Evolutionary conservation across 2,329 filamentous ascomycete species (phyloP), one percentile per base, ranked within the genome.

Genomic region (Pseudogymnoascus sp.): DNA sequence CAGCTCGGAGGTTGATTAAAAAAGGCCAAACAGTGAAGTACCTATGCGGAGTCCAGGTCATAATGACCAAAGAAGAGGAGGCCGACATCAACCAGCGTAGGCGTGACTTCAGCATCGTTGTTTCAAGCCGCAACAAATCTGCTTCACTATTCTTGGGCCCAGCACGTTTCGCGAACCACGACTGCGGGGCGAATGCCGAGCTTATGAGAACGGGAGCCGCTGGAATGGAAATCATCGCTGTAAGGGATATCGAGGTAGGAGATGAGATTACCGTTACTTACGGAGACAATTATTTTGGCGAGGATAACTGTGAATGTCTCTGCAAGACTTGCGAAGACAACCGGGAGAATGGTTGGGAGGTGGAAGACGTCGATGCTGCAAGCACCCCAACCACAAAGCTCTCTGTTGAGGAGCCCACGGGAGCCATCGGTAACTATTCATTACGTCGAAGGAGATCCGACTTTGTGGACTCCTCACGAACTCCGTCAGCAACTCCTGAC

Each of bases 211-310:
- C 86, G 37, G 91, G 92, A 52, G 85, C 88, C 63, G 87, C 92
- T 63, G 91, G 91, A 37, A 97, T 99, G 78, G 90, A 95, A 71
- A 92, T 99, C 63, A 85, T 96, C 59, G 91, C 94, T 2, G 85
- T 86, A 35, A 85, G 87, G 67, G 83, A 92, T 63, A 97, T 99
- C 65, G 83, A 88, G 10, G 79, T 89, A 0, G 94, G 92, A 3
- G 92, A 99, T 65, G 94, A 99, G 74, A 96, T 99, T 64, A 99
- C 94, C 0, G 94, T 99, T 0, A 93, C 89, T 0, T 99, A 99
- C 70, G 92, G 93, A 23, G 92, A 96, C 16, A 92, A 91, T 72
- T 99, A 99, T 74, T 99, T 99, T 76, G 94, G 94, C 2, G 87
- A 91, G 49, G 86, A 92, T 72, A 99, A 99, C 68, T 92, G 92